Evolutionary conservation across 176 grass and related monocot species (phyloP).

Genomic region (Ensete ventricosum): DNA sequence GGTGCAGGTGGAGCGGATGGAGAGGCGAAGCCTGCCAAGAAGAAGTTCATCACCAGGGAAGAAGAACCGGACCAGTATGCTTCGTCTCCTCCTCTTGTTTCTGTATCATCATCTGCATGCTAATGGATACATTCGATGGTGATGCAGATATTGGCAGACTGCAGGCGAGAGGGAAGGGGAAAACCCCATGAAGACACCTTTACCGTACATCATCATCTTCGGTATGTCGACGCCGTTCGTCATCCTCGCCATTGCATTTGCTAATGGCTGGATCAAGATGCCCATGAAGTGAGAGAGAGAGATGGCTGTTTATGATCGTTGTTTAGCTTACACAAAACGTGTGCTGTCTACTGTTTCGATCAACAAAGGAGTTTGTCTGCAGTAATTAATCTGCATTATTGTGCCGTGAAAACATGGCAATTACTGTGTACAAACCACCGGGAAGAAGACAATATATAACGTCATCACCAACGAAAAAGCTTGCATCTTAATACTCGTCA

Average conservation of each 20-base stretch:
- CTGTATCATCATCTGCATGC: background rate
- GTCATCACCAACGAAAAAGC: no score
- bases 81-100: background rate
- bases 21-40: slow-evolving; percentile 57
- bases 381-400: no score
- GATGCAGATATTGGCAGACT: slow-evolving; percentile 78
- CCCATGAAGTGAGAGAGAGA: background rate
- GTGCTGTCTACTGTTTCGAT: no score
- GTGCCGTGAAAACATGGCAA: no score
- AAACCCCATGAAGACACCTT: slow-evolving; percentile 87
- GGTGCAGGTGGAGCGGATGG: slow-evolving; percentile 46
- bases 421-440: no score
- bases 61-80: slow-evolving; percentile 84
- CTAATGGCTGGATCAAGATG: slow-evolving; percentile 35
- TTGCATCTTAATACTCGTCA: no score
- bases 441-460: no score
- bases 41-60: slow-evolving; percentile 93
- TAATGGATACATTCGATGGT: background rate
- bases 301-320: no score
- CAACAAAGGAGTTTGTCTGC: no score
- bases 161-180: slow-evolving; percentile 86
- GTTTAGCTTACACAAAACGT: no score
- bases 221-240: slow-evolving; percentile 87
- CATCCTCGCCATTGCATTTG: slow-evolving; percentile 90
- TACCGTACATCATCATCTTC: slow-evolving; percentile 92